These are phyloP conservation scores for Populus simonii DNA, from an alignment of 345 rosid species.

Conservation along the genomic window DNA sequence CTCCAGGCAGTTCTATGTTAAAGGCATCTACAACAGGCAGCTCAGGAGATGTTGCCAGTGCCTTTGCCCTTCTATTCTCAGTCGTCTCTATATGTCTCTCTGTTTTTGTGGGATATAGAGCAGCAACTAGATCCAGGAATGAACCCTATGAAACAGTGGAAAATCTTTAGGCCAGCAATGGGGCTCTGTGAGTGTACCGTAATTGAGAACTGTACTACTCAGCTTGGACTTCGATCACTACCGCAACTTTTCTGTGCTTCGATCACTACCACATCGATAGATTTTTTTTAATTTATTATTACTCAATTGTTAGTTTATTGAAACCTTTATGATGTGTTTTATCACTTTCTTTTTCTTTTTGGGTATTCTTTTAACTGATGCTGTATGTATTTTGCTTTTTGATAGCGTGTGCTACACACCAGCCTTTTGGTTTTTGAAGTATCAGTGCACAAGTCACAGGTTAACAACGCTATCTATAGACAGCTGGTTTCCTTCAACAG, in stretches of 20 bases:
- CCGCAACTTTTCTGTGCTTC: slow-evolving; percentile 1
- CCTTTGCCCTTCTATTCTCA: slow-evolving; percentile 62
- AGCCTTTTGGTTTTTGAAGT: neutral
- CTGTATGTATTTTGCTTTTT: neutral
- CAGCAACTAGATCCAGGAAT: slow-evolving; percentile 25
- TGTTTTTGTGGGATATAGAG: slow-evolving; percentile 56
- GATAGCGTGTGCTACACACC: neutral
- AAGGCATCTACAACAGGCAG: slow-evolving; percentile 32
- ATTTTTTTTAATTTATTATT: neutral
- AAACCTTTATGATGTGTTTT: neutral
- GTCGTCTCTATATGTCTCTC: slow-evolving; percentile 56
- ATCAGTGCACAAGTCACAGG: too few relatives aligned
- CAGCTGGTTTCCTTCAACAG: too few relatives aligned
- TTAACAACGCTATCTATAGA: too few relatives aligned
- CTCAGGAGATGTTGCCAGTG: slow-evolving; percentile 50
- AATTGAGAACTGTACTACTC: slow-evolving; percentile 9
- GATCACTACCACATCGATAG: neutral
- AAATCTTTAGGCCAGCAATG: neutral
- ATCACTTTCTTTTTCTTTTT: neutral
- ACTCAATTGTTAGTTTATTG: slow-evolving; percentile 1
- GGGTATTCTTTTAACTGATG: neutral
- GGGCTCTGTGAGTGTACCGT: neutral
- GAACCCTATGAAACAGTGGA: slow-evolving; percentile 46
- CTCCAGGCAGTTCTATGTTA: slow-evolving; percentile 39
- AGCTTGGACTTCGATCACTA: neutral